phyloP scores from a whole-genome alignment of 768 basidiomycete genomes.

The Macrolepiota albuminosa region DNA sequence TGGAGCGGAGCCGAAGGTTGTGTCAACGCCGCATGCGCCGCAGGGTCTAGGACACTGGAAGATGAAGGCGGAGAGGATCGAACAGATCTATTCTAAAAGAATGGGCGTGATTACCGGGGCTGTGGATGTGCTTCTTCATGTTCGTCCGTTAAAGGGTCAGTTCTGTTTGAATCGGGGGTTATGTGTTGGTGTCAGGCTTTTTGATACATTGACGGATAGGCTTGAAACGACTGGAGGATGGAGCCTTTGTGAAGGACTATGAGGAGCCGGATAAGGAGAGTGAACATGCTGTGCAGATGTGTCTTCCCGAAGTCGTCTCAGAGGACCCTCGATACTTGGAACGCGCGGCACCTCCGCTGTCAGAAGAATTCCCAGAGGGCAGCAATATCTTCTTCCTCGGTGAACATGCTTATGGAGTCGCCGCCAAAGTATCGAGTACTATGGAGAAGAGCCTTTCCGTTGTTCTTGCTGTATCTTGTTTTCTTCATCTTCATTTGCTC shows the following conservation, averaged over 20 bases:
- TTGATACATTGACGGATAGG: slow-evolving; percentile 40
- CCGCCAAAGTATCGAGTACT: slow-evolving; percentile 81
- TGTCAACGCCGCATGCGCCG: slow-evolving; percentile 69
- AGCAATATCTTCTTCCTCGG: slow-evolving; percentile 96
- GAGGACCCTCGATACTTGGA: slow-evolving; percentile 90
- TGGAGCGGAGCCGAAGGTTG: slow-evolving; percentile 45
- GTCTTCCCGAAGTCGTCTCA: slow-evolving; percentile 70
- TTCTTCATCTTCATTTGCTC: neutral
- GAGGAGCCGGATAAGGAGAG: slow-evolving; percentile 77
- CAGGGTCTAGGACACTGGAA: slow-evolving; percentile 75
- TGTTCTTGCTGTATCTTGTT: slow-evolving; percentile 67
- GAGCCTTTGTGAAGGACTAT: slow-evolving; percentile 94
- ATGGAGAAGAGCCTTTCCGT: slow-evolving; percentile 71
- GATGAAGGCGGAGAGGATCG: slow-evolving; percentile 75
- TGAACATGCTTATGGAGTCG: slow-evolving; percentile 91
- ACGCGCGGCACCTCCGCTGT: slow-evolving; percentile 72
- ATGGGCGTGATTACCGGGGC: slow-evolving; percentile 81
- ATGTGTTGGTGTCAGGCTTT: neutral
- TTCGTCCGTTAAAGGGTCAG: slow-evolving; percentile 86
- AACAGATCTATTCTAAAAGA: slow-evolving; percentile 83
- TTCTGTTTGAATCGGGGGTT: slow-evolving; percentile 1
- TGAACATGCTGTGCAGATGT: slow-evolving; percentile 86
- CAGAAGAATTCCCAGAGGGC: slow-evolving; percentile 86
- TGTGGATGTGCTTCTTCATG: slow-evolving; percentile 79
- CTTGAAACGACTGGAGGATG: slow-evolving; percentile 82